Base-by-base conservation (phyloP, 2,329 filamentous ascomycete genomes). In the Phaeosphaeria sp. region DNA sequence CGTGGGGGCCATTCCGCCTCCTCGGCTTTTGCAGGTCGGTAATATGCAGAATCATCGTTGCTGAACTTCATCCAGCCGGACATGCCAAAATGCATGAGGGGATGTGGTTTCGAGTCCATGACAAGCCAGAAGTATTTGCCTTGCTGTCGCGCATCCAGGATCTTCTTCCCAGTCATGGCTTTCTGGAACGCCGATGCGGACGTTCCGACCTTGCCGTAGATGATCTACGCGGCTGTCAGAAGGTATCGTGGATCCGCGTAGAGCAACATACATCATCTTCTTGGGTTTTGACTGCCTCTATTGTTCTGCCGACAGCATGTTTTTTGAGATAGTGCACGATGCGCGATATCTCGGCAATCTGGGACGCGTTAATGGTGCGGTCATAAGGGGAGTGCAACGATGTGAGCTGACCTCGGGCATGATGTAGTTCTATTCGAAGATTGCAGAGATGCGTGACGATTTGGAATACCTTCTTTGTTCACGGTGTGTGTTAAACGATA, bases 51-150 rank as follows among this genome's bases (percentile, higher is more conserved):
- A 59, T 89, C 87, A 56, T 92, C 89, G 60, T 89, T 88, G 63
- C 86, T 89, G 74, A 98, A 93, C 69, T 96, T 91, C 51, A 98
- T 84, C 95, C 95, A 98, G 6, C 95, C 88, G 17, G 74, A 69
- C 77, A 78, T 86, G 43, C 92, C 92, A 67, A 96, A 89, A 76
- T 96, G 93, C 87, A 96, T 92, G 27, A 98, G 87, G 0, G 91
- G 86, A 77, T 98, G 95, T 1, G 94, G 93, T 11, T 92, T 85
- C 9, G 85, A 84, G 24, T 86, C 84, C 86, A 91, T 91, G 39
- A 92, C 88, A 21, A 98, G 82, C 83, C 95, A 99, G 76, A 99
- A 98, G 74, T 98, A 98, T 84, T 98, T 99, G 9, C 95, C 95
- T 75, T 97, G 95, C 58, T 91, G 92, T 3, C 91, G 91, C 3